Evolutionary conservation across 2,329 filamentous ascomycete species (phyloP), one percentile per base, ranked within the genome.

Genomic region (Exophiala alcalophila): DNA sequence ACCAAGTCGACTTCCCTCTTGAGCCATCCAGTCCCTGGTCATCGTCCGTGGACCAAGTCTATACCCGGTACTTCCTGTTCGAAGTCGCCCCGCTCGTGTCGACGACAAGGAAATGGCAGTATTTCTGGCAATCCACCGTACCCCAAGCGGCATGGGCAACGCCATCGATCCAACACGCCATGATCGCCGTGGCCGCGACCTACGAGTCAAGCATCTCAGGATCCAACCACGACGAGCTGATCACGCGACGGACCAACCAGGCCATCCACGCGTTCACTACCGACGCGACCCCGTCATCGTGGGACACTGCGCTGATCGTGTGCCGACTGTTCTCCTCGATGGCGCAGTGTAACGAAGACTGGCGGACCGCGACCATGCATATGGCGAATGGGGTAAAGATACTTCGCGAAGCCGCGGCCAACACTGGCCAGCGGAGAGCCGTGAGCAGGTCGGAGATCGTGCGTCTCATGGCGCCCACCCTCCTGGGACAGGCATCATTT

Each of bases 271-370:
- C 40, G 27, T 42, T 43, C 15, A 29, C 33, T 2, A 24, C 27
- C 16, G 19, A 46, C 9, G 35, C 34, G 1, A 36, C 9, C 8
- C n/a, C n/a, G n/a, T 33, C 34, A 14, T 37, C 36, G 1, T 24
- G 37, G 18, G 45, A 49, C 21, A 38, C 49, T 16, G 41, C 42
- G 11, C 16, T 52, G 33, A 32, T 52, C 21, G 23, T 48, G 11
- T 52, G 45, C 23, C 35, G 40, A n/a, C 21, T 48, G 15, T 41
- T 52, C 14, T 47, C 40, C 5, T 39, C 42, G 5, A 37, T 52
- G 28, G 40, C 39, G 16, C 40, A 42, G 14, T 41, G 42, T 27
- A 44, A 46, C 19, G 32, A 37, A 9, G 24, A 45, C 23, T 49
- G 42, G 35, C 8, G 27, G 3, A 21, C 37, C 9, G 49, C 45